phyloP scores from a whole-genome alignment of 352 stramenopile genomes.

The Phytophthora ramorum region DNA sequence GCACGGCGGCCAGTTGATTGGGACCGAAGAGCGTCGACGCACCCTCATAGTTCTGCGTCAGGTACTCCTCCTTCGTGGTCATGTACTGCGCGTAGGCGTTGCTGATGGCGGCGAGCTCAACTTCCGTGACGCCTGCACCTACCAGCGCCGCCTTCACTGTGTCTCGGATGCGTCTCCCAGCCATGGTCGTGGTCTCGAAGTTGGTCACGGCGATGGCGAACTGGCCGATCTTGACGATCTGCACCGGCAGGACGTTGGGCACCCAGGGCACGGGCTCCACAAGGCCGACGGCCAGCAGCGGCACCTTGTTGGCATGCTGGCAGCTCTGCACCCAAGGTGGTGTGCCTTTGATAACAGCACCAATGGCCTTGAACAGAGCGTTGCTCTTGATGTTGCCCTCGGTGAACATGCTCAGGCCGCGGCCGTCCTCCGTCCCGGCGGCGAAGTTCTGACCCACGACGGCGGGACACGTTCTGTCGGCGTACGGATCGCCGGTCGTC shows the following conservation, averaged over 20 bases:
- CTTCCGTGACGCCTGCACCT: slow-evolving; percentile 38
- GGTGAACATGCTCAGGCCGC: slow-evolving; percentile 32
- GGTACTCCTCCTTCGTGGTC: slow-evolving; percentile 71
- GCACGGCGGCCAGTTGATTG: slow-evolving; percentile 62
- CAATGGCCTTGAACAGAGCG: slow-evolving; percentile 27
- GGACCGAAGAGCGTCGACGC: slow-evolving; percentile 76
- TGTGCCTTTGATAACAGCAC: slow-evolving; percentile 9
- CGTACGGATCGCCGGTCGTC: slow-evolving; percentile 29
- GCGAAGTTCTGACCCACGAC: slow-evolving; percentile 57
- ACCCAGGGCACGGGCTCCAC: slow-evolving; percentile 52
- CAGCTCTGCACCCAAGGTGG: slow-evolving; percentile 53
- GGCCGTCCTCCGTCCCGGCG: slow-evolving; percentile 52
- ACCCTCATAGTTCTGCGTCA: slow-evolving; percentile 74
- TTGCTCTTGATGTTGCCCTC: slow-evolving; percentile 44
- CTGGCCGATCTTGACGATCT: slow-evolving; percentile 62
- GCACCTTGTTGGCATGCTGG: slow-evolving; percentile 49
- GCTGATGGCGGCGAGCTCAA: slow-evolving; percentile 55
- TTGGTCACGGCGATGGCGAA: slow-evolving; percentile 56
- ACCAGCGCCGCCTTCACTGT: slow-evolving; percentile 38
- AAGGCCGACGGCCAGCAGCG: slow-evolving; percentile 46
- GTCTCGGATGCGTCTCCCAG: slow-evolving; percentile 51
- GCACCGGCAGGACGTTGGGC: slow-evolving; percentile 55
- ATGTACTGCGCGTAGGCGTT: slow-evolving; percentile 77
- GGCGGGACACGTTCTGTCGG: slow-evolving; percentile 44
- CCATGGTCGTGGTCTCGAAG: slow-evolving; percentile 74